Base-by-base conservation (phyloP, 2,329 filamentous ascomycete species). In the Setomelanomma holmii region DNA sequence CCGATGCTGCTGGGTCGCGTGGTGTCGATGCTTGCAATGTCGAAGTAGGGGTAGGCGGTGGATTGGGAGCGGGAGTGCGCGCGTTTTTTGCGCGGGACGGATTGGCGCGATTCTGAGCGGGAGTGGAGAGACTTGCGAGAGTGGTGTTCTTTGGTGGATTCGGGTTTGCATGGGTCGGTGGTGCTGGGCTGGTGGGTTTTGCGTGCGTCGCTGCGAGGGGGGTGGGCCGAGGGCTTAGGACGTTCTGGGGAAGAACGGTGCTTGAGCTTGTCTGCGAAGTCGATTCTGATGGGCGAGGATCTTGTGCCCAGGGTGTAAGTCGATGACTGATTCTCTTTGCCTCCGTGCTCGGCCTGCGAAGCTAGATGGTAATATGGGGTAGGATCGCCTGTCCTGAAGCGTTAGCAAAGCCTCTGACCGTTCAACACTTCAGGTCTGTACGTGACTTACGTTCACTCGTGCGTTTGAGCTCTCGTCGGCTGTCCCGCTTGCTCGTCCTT, bases 271-370 rank as follows among this genome's bases (percentile, higher is more conserved):
- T 22, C 4, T 23, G 51, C 41, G 30, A 42, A 1, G 12, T 45
- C 36, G 17, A 11, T 39, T 35, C 51, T 42, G 10, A 33, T 35
- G 10, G 46, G 24, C 33, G 46, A 46, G 43, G 20, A 47, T 45
- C 33, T 56, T 14, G 56, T 55, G 34, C 52, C 46, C 4, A 69
- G 42, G 20, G 41, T 66, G 48, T 70, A 66, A 1, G 53, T 59
- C 10, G 67, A 67, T 7, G 64, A 63, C 16, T 57, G 42, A 48
- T 72, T 71, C 41, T 73, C 69, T 39, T 71, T 73, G 1, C 68
- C 69, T n/a, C 66, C 61, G 35, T 71, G 67, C 38, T 72, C 66
- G 11, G 51, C 49, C 14, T 21, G 12, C 10, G 23, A 40, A 2
- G 51, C 43, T 6, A 62, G 45, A 33, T 63, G 27, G 27, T 30